phyloP scores from a whole-genome alignment of 495 filamentous ascomycete species.

The Chaetomidium leptoderma region DNA sequence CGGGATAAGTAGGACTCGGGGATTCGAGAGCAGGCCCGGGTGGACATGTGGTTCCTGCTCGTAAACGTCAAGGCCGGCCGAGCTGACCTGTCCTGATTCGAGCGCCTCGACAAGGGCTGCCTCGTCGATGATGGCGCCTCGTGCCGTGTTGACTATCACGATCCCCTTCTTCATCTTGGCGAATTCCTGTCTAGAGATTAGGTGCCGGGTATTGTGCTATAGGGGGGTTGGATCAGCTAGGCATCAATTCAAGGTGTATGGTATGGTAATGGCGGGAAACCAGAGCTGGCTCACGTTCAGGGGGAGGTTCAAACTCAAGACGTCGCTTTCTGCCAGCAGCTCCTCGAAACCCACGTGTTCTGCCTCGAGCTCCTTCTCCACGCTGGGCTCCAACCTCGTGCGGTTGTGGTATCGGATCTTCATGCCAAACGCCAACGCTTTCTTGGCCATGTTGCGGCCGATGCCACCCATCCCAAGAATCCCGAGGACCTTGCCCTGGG shows the following conservation, averaged over 20 bases:
- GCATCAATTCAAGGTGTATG: not conserved
- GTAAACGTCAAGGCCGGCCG: slow-evolving; percentile 73
- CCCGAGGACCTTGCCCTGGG: slow-evolving; percentile 66
- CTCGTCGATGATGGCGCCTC: slow-evolving; percentile 68
- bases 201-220: slow-evolving; percentile 61
- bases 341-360: slow-evolving; percentile 67
- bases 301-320: slow-evolving; percentile 71
- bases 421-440: slow-evolving; percentile 61
- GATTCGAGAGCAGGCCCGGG: slow-evolving; percentile 63
- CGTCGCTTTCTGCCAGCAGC: slow-evolving; percentile 61
- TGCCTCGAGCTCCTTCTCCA: slow-evolving; percentile 57
- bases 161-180: slow-evolving; percentile 65
- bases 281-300: slow-evolving; percentile 54
- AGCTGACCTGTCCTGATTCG: slow-evolving; percentile 61
- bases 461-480: slow-evolving; percentile 90
- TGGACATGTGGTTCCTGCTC: slow-evolving; percentile 74
- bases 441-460: slow-evolving; percentile 50
- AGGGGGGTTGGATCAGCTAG: not conserved
- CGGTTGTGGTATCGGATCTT: slow-evolving; percentile 66
- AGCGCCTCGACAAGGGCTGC: slow-evolving; percentile 66
- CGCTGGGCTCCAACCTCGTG: slow-evolving; percentile 38
- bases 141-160: slow-evolving; percentile 68
- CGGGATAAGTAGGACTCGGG: slow-evolving; percentile 67
- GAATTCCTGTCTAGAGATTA: slow-evolving; percentile 60
- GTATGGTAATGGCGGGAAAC: no score